Base-by-base conservation (phyloP, 164 flowering plant species). In the Tinospora cordifolia region DNA sequence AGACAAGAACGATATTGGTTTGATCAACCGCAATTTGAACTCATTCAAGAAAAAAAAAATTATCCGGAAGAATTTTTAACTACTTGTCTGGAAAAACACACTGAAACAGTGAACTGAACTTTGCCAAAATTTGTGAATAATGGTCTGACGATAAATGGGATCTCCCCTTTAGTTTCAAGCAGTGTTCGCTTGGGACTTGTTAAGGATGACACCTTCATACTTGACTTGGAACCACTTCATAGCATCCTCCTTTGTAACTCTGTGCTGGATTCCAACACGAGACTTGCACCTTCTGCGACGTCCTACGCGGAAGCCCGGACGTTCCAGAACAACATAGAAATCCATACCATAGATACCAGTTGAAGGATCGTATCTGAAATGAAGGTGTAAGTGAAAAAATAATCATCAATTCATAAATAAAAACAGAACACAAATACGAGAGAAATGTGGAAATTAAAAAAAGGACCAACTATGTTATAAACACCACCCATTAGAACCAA, bases 211-310 rank as follows among this genome's bases (percentile, higher is more conserved):
- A 46, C 95, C 95, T 75, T 88, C 91, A 21, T 90, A 88, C 71
- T 90, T 90, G 11, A 90, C 91, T 75, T 88, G 92, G 80, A 90
- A 90, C 92, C 96, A 90, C 76, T 88, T 90, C 96, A 90, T 88
- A 1, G 92, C 83, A 74, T 90, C 96, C 26, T 90, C 96, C 80
- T 87, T 90, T 0, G 88, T 87, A 49, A 90, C 96, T 62, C 96
- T 77, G 73, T 90, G 96, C 75, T 88, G 88, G 78, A 90, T 84
- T 30, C 96, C 96, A 72, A 90, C 96, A 72, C 91, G 84, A 30
- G 91, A 75, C 79, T 90, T 88, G 92, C 96, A 90, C 79, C 96
- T 80, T 4, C 91, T 78, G 40, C 92, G 88, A 40, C 92, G 90
- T 5, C 90, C 91, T 2, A 90, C 91, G 21, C 92, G 83, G 68